Conservation (phyloP, 768 basidiomycete species). For the Kockovaella imperatae region DNA sequence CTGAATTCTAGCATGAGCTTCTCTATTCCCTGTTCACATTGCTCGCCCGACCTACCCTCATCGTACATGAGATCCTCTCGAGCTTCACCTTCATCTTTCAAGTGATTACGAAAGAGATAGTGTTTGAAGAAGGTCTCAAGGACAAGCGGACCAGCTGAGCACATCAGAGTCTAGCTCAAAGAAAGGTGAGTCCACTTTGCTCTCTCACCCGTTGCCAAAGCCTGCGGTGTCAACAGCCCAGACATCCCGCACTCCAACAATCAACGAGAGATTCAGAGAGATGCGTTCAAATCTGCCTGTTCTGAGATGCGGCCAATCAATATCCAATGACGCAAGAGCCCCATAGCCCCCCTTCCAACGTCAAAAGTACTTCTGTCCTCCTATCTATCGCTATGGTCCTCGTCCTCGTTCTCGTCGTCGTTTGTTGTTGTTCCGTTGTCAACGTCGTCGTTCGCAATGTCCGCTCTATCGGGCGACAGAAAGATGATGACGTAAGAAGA, state of each 20-base stretch:
- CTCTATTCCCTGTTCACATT: too few species aligned
- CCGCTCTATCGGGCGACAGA: too few species aligned
- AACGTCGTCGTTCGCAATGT: too few species aligned
- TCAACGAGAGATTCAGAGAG: background rate
- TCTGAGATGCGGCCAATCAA: too few species aligned
- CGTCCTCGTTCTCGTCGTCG: too few species aligned
- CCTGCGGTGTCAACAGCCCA: constrained; percentile 33
- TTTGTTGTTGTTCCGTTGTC: too few species aligned
- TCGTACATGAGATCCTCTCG: constrained; percentile 68
- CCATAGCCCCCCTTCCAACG: too few species aligned
- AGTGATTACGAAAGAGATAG: constrained; percentile 58
- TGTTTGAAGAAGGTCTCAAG: constrained; percentile 66
- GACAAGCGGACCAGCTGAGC: constrained; percentile 37
- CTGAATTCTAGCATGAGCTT: constrained; percentile 39
- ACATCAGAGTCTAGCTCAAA: background rate
- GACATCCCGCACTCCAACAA: constrained; percentile 17
- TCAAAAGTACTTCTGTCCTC: too few species aligned
- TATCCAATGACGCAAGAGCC: too few species aligned
- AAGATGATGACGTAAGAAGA: too few species aligned
- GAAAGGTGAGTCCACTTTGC: background rate
- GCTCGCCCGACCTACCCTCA: constrained; percentile 47
- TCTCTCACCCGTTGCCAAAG: constrained; percentile 23
- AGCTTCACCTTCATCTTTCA: constrained; percentile 48
- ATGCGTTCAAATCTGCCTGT: too few species aligned
- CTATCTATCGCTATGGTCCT: too few species aligned